Percentiles rank a stretch among this genome's conserved stretches.
phyloP scores from a whole-genome alignment of 176 grass and related monocot genomes.

The Oryza meridionalis region DNA sequence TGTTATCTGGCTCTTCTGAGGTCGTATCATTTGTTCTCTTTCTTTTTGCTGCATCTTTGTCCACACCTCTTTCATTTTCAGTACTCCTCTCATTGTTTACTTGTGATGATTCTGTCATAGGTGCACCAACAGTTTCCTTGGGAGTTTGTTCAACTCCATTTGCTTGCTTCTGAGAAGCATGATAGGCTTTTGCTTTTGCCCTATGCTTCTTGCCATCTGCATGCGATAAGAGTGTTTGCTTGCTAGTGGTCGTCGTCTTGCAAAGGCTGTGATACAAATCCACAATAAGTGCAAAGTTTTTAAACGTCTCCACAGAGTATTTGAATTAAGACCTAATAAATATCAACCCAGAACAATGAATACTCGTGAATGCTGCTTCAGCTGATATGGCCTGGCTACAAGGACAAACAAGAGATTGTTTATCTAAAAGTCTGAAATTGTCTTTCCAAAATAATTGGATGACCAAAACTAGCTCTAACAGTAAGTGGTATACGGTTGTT shows the following conservation, averaged over 20 bases:
- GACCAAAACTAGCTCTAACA: background rate
- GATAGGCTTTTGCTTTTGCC: constrained; percentile 91
- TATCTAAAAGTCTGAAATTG: constrained; percentile 3
- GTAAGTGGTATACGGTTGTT: background rate
- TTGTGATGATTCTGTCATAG: constrained; percentile 32
- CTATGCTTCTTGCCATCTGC: constrained; percentile 97
- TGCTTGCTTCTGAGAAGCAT: constrained; percentile 72
- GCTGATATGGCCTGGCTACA: constrained; percentile 1
- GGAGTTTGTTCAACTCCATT: constrained; percentile 46
- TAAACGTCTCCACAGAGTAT: background rate
- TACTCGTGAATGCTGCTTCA: background rate
- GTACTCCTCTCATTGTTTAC: constrained; percentile 43
- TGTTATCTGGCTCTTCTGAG: constrained; percentile 35
- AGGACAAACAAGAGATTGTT: background rate
- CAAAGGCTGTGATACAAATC: constrained; percentile 70
- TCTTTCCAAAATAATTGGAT: background rate
- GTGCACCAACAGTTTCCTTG: constrained; percentile 41
- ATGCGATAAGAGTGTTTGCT: constrained; percentile 80
- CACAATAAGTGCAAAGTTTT: background rate
- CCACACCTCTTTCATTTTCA: constrained; percentile 10
- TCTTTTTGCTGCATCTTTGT: constrained; percentile 62
- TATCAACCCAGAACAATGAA: background rate
- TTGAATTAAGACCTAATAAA: constrained; percentile 7
- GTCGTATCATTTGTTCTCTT: constrained; percentile 58
- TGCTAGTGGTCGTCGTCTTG: constrained; percentile 89